Evolutionary conservation across 116 monocot genomes (phyloP), one percentile per base, ranked within the genome.

Genomic region (Zostera marina): DNA sequence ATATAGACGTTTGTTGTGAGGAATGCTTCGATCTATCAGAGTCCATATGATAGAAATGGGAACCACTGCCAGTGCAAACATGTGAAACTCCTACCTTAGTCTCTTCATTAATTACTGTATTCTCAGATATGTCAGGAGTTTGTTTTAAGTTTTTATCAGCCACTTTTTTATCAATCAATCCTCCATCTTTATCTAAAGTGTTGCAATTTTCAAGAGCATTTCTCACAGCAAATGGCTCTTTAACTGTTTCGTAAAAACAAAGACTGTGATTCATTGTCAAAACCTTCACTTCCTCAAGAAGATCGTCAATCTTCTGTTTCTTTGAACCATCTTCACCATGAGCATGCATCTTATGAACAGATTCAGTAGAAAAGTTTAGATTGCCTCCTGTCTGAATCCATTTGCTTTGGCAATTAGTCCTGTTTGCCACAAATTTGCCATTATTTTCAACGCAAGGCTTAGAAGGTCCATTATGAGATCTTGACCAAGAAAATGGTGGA

Each of bases 401-500:
- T 61, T 68, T 81, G 54, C 71, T 56, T 53, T 75, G 82, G 47
- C 63, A 69, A 0, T 44, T 43, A 68, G 49, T 75, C 69, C 69
- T 79, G 52, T 61, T 66, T 40, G 66, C 48, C 17, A 60, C 41
- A 19, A 62, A 55, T 68, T 78, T 96, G 47, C 79, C 62, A 72
- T 22, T 23, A 70, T n/a, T n/a, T n/a, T 89, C 89, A 63, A 22
- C 20, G 70, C 22, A 62, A 17, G 73, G 56, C 58, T 76, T 84
- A 58, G 65, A 72, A 54, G 69, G 21, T 47, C 85, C 84, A 49
- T 45, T 60, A 56, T 72, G 68, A 70, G 76, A 65, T 56, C 60
- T 55, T 48, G 89, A 89, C 96, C 96, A 96, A 72, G 77, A 64
- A 72, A 85, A 88, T 60, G 85, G 72, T 57, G 89, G 82, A 2